Percentiles rank a stretch among this genome's conserved stretches.
phyloP scores from a whole-genome alignment of 306 rosid genomes.

The Medicago lupulina region DNA sequence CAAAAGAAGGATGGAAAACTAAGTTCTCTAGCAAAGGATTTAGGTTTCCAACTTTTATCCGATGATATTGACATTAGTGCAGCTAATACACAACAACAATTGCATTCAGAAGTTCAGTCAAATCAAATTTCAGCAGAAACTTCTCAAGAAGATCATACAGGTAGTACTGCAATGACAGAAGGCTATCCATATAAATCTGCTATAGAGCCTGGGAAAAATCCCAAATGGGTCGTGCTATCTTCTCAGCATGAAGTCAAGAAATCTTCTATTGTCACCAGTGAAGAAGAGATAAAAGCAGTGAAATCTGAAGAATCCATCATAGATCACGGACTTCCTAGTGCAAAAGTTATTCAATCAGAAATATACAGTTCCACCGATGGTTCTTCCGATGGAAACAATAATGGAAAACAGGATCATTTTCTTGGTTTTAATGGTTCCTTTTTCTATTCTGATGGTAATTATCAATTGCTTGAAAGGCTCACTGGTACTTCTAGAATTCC shows the following conservation, averaged over 20 bases:
- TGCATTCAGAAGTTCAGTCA: constrained; percentile 53
- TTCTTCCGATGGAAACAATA: constrained; percentile 46
- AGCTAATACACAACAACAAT: constrained; percentile 49
- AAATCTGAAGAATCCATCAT: constrained; percentile 50
- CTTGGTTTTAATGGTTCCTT: constrained; percentile 77
- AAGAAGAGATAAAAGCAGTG: constrained; percentile 44
- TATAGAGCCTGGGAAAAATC: constrained; percentile 51
- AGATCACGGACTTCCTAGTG: constrained; percentile 44
- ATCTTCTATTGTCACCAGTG: constrained; percentile 42
- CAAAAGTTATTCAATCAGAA: constrained; percentile 46
- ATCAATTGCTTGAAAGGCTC: constrained; percentile 69
- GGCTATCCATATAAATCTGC: constrained; percentile 48
- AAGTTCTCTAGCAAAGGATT: constrained; percentile 84
- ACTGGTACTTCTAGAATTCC: constrained; percentile 74
- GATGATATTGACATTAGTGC: constrained; percentile 76
- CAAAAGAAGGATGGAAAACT: constrained; percentile 66
- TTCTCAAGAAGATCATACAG: constrained; percentile 51
- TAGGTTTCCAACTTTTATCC: constrained; percentile 94
- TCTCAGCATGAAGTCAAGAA: constrained; percentile 54
- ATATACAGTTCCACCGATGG: constrained; percentile 34
- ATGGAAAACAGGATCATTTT: constrained; percentile 49
- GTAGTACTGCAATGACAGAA: constrained; percentile 43
- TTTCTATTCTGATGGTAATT: constrained; percentile 84
- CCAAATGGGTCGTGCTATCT: constrained; percentile 44
- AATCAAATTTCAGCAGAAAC: constrained; percentile 53